phyloP scores from a whole-genome alignment of 1,284 basidiomycete genomes.

The Wolfiporia cocos region DNA sequence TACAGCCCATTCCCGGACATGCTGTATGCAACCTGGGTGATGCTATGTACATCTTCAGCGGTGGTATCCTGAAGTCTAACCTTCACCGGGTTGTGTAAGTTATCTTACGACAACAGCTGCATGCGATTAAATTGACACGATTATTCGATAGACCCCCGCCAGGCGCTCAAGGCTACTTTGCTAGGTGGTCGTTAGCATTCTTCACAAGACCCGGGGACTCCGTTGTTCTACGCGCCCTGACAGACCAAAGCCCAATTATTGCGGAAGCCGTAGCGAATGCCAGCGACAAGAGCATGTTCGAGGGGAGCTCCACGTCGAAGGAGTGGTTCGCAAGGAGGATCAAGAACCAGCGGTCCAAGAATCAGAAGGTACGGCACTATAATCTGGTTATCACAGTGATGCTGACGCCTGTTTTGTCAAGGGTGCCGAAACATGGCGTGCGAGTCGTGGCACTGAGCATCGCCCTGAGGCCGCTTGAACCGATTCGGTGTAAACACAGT shows the following conservation, averaged over 20 bases:
- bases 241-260: constrained; percentile 21
- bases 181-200: constrained; percentile 33
- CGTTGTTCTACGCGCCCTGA: constrained; percentile 19
- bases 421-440: constrained; percentile 26
- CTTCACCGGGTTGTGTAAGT: constrained; percentile 27
- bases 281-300: constrained; percentile 14
- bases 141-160: constrained; percentile 21
- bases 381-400: not conserved
- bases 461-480: constrained; percentile 7
- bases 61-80: constrained; percentile 29
- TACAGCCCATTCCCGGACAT: constrained; percentile 23
- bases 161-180: constrained; percentile 25
- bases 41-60: constrained; percentile 33
- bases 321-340: constrained; percentile 28
- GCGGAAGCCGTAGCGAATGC: constrained; percentile 22
- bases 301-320: constrained; percentile 20
- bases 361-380: constrained; percentile 14
- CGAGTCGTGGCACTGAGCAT: constrained; percentile 23
- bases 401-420: constrained; percentile 2
- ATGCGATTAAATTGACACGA: not conserved
- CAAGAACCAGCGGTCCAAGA: constrained; percentile 19
- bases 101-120: not conserved
- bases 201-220: constrained; percentile 31
- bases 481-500: too few species aligned
- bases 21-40: constrained; percentile 32